Conservation (phyloP, 192 early-diverging fungal genomes). For the Backusella luteola region DNA sequence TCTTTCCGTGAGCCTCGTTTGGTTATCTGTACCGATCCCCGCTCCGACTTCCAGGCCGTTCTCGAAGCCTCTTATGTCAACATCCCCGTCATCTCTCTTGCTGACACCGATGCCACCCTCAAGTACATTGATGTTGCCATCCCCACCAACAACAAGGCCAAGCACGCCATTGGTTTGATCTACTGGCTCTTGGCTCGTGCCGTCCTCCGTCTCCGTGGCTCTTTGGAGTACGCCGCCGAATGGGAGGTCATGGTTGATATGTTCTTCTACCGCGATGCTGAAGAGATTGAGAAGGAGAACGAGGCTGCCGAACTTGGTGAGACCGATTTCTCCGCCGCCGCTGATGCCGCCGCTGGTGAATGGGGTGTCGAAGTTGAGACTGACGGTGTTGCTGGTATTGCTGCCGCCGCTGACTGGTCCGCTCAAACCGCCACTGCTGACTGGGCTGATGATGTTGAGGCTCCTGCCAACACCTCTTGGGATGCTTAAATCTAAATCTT, state of each 20-base stretch:
- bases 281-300: conserved; percentile 93
- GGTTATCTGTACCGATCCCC: conserved; percentile 97
- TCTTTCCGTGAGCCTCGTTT: conserved; percentile 99
- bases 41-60: conserved; percentile 98
- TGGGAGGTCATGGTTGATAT: conserved; percentile 99
- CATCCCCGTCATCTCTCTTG: conserved; percentile 99
- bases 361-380: conserved; percentile 66
- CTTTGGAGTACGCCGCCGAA: conserved; percentile 75
- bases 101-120: conserved; percentile 96
- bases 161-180: conserved; percentile 98
- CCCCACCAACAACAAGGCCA: conserved; percentile 99
- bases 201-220: conserved; percentile 96
- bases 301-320: conserved; percentile 51
- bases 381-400: conserved; percentile 39
- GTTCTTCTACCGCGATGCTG: conserved; percentile 99
- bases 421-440: conserved; percentile 16
- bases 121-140: conserved; percentile 97
- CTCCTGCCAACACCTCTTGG: conserved; percentile 23
- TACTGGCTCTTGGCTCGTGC: conserved; percentile 98
- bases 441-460: conserved; percentile 32
- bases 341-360: conserved; percentile 44
- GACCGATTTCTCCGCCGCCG: conserved; percentile 29
- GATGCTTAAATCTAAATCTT: conserved; percentile 20
- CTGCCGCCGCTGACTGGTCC: conserved; percentile 41
- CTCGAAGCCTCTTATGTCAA: conserved; percentile 99